These are phyloP conservation scores for Russula abietina DNA, from an alignment of 768 basidiomycete genomes.

Conservation along the genomic window DNA sequence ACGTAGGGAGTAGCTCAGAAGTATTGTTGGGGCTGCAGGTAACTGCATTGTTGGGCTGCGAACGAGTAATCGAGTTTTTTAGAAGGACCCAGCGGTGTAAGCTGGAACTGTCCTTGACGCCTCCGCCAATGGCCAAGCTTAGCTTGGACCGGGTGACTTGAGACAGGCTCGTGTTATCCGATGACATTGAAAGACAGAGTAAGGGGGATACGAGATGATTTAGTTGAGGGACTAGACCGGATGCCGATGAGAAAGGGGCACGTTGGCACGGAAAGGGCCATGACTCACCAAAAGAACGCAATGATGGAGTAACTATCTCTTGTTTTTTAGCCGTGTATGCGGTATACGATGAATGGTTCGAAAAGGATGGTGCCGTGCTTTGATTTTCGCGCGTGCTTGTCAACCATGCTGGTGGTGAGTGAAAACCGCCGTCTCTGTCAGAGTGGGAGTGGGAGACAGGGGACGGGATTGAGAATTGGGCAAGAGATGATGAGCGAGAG, in stretches of 20 bases:
- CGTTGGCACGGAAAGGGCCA: background rate
- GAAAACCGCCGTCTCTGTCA: constrained; percentile 29
- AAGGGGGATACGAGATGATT: constrained; percentile 19
- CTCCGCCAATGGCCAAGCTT: constrained; percentile 50
- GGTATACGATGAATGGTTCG: constrained; percentile 82
- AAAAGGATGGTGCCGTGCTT: constrained; percentile 85
- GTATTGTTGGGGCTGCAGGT: constrained; percentile 26
- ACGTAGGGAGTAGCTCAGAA: constrained; percentile 33
- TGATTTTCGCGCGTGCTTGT: constrained; percentile 72
- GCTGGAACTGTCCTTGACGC: constrained; percentile 58
- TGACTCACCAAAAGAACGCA: constrained; percentile 20
- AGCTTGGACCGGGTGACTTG: constrained; percentile 54
- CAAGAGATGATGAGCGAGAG: constrained; percentile 22
- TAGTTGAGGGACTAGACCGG: background rate
- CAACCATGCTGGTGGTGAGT: constrained; percentile 58
- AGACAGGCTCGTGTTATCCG: constrained; percentile 43
- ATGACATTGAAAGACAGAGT: constrained; percentile 39
- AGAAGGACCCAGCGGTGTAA: constrained; percentile 84
- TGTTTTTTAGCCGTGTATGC: constrained; percentile 59
- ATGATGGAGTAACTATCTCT: constrained; percentile 2
- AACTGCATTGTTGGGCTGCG: constrained; percentile 40
- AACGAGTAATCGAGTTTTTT: constrained; percentile 72
- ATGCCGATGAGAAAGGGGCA: constrained; percentile 6
- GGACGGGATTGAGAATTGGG: constrained; percentile 25
- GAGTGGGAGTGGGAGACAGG: constrained; percentile 9